These are phyloP conservation scores for Truncatella angustata DNA, from an alignment of 2,329 filamentous ascomycete genomes.

Conservation along the genomic window DNA sequence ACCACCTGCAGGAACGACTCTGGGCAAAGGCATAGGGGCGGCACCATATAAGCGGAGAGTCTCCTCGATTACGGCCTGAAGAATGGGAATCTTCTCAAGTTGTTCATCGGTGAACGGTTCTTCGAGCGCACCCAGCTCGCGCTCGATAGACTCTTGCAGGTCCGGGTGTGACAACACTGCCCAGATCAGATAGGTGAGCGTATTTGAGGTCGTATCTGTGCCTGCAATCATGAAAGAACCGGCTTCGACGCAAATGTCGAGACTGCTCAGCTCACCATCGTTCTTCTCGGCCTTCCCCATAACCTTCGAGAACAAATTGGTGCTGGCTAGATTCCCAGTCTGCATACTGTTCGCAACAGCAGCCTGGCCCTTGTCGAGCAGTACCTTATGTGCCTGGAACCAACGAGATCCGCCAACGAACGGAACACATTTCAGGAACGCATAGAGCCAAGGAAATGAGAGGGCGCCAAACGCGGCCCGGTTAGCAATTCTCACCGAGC, in stretches of 20 bases:
- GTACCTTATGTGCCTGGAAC: slow-evolving; percentile 25
- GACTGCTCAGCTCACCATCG: not conserved
- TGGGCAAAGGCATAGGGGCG: slow-evolving; percentile 30
- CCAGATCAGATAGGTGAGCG: slow-evolving; percentile 36
- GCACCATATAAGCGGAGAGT: slow-evolving; percentile 31
- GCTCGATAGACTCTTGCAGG: slow-evolving; percentile 16
- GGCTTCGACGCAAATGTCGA: not conserved
- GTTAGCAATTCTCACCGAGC: too few species aligned
- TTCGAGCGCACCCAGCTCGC: slow-evolving; percentile 17
- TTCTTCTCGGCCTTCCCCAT: not conserved
- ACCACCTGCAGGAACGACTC: slow-evolving; percentile 30
- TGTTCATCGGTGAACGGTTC: slow-evolving; percentile 26
- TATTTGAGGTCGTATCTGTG: slow-evolving; percentile 37
- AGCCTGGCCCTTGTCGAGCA: not conserved
- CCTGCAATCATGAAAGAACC: slow-evolving; percentile 33
- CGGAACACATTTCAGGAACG: too few species aligned
- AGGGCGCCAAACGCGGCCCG: too few species aligned
- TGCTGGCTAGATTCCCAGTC: not conserved
- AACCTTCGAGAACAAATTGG: slow-evolving; percentile 1
- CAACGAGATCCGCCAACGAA: too few species aligned
- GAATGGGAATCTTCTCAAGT: slow-evolving; percentile 30
- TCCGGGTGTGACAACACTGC: slow-evolving; percentile 15
- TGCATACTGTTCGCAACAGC: not conserved
- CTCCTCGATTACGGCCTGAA: slow-evolving; percentile 30
- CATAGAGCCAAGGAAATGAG: too few species aligned